Evolutionary conservation across 305 asterid genomes (phyloP), one percentile per base, ranked within the genome.

Genomic region (Fraxinus greggii): DNA sequence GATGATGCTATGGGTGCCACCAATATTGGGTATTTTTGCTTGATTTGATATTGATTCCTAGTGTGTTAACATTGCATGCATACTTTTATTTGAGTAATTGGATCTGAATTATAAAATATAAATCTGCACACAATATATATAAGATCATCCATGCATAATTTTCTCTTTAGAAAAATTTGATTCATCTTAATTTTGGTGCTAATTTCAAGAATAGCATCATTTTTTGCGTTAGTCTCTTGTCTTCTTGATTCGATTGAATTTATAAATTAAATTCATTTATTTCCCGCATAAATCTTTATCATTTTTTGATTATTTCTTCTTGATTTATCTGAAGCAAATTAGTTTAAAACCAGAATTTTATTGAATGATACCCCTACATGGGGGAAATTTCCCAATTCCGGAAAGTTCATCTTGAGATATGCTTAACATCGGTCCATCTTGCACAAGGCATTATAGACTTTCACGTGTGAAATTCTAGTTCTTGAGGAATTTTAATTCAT

Each of bases 21-120:
- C 7, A 83, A 81, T 19, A 26, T 77, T 70, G 87, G 89, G 90
- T 87, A 83, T 79, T 70, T 78, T 36, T 69, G 69, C 1, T 36
- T 28, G 17, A 76, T 19, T 48, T n/a, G 63, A 48, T 76, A 3
- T 33, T 76, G 28, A 17, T 12, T n/a, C 38, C 7, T 5, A 74
- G 8, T 29, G 7, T 31, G 26, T n/a, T 31, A 17, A 28, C 65
- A 15, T 31, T 78, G 85, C 88, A 86, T 83, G 85, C 81, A 83
- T 33, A 9, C 23, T 59, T 63, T 5, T 23, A 7, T 33, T 77
- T 31, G 42, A 13, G 75, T 7, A 70, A 69, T 29, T 31, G 31
- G 42, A 70, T 70, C 75, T 15, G 40, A 70, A 15, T 29, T 70
- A 2, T 35, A 63, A 63, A 35, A 4, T 69, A 4, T 32, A 29